Evolutionary conservation across 495 filamentous ascomycete species (phyloP).

Genomic region (Penicillium canariense): DNA sequence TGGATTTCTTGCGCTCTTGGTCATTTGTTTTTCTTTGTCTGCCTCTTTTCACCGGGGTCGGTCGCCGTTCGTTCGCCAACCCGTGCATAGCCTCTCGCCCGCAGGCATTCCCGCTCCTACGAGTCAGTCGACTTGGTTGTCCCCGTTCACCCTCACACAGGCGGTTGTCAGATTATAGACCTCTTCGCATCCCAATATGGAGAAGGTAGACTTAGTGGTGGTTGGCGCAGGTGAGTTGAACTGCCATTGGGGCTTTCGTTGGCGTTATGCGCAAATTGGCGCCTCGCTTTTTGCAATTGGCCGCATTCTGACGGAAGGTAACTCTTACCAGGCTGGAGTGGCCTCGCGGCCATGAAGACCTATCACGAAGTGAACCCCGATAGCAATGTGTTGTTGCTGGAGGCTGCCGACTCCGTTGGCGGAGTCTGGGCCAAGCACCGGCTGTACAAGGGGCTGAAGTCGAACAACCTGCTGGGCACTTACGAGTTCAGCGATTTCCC

Average conservation of each 20-base stretch:
- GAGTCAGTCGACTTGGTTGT: background rate
- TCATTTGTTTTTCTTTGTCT: background rate
- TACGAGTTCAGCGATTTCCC: constrained; percentile 73
- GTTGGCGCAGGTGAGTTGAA: constrained; percentile 44
- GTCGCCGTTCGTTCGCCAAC: no score
- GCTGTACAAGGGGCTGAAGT: constrained; percentile 65
- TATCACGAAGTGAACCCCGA: constrained; percentile 55
- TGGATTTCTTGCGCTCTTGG: no score
- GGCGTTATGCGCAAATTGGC: no score
- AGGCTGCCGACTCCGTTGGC: constrained; percentile 56
- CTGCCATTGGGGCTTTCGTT: background rate
- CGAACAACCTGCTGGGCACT: constrained; percentile 61
- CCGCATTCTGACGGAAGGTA: background rate
- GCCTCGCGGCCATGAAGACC: constrained; percentile 60
- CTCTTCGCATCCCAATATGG: constrained; percentile 9
- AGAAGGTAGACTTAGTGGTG: constrained; percentile 36
- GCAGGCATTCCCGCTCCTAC: background rate
- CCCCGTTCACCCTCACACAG: background rate
- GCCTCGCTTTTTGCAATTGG: no score
- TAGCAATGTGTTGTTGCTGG: constrained; percentile 50
- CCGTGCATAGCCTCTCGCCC: background rate
- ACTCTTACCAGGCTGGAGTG: constrained; percentile 48
- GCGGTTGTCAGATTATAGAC: background rate
- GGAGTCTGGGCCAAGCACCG: constrained; percentile 67
- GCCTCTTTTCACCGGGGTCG: no score